A percentile compares a stretch with the other conserved stretches of the same genome.
Evolutionary conservation across 176 grass and related monocot genomes (phyloP).

Genomic region (sorghum (Sorghum bicolor)): DNA sequence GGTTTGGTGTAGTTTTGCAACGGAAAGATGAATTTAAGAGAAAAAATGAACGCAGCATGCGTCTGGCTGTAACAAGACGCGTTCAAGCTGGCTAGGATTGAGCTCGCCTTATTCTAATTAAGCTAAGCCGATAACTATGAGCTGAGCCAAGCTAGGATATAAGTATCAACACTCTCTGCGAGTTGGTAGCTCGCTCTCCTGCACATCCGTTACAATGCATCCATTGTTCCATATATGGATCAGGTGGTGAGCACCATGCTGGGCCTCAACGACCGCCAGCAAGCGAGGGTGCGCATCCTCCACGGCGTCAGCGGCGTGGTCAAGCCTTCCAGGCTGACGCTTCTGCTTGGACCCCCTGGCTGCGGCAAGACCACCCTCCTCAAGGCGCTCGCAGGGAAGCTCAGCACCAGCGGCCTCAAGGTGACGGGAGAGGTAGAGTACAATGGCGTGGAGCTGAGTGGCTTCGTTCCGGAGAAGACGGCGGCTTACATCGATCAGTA

Average conservation of each 20-base stretch:
- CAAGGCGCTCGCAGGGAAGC: slow-evolving; percentile 64
- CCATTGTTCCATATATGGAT: no score
- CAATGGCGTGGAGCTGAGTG: slow-evolving; percentile 49
- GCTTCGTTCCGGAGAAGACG: slow-evolving; percentile 71
- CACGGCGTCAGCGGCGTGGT: slow-evolving; percentile 14
- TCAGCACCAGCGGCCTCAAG: slow-evolving; percentile 58
- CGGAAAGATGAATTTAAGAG: no score
- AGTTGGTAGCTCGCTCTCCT: neutral
- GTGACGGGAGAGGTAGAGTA: slow-evolving; percentile 52
- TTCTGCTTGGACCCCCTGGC: slow-evolving; percentile 70
- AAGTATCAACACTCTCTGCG: no score
- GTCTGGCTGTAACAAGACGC: no score
- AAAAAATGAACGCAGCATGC: no score
- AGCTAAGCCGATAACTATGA: no score
- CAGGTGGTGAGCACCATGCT: no score
- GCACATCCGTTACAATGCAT: no score
- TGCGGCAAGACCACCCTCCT: slow-evolving; percentile 80
- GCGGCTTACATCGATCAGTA: slow-evolving; percentile 65
- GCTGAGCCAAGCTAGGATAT: no score
- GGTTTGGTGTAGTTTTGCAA: no score
- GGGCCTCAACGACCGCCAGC: neutral
- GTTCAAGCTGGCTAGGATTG: no score
- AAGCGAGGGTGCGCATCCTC: slow-evolving; percentile 53
- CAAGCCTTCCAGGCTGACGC: slow-evolving; percentile 69
- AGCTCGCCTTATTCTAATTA: no score